Conservation (phyloP, 768 basidiomycete genomes). For the Hydnomerulius pinastri region DNA sequence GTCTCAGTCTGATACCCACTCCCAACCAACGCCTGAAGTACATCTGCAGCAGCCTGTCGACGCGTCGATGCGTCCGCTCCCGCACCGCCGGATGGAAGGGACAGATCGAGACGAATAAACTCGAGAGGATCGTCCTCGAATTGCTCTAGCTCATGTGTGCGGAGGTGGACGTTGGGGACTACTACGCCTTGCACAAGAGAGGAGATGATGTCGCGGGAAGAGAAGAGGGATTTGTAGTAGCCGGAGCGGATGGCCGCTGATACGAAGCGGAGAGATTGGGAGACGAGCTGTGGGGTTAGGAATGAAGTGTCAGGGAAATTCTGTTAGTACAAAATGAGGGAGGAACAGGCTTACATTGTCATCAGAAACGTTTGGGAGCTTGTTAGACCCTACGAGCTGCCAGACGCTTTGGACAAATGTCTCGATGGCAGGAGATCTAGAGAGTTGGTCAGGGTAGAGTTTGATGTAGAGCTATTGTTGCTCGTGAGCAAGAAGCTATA, state of each 20-base stretch:
- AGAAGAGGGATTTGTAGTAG: constrained; percentile 79
- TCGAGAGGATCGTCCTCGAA: constrained; percentile 98
- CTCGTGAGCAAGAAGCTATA: neutral
- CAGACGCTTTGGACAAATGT: constrained; percentile 88
- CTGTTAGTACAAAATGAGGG: neutral
- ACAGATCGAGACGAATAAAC: constrained; percentile 85
- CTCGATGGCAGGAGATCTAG: constrained; percentile 61
- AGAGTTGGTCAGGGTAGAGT: constrained; percentile 77
- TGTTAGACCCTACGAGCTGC: constrained; percentile 73
- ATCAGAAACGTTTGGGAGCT: constrained; percentile 68
- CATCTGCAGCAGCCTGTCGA: constrained; percentile 91
- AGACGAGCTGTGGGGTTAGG: constrained; percentile 62
- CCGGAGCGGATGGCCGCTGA: constrained; percentile 91
- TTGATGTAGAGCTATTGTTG: constrained; percentile 69
- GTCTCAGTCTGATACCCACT: constrained; percentile 80
- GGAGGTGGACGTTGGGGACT: constrained; percentile 87
- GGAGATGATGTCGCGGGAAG: constrained; percentile 76
- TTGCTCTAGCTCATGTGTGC: constrained; percentile 89
- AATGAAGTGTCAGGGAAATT: neutral
- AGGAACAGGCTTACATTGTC: constrained; percentile 57
- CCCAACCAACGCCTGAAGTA: constrained; percentile 87
- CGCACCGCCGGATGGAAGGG: constrained; percentile 53
- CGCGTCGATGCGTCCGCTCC: constrained; percentile 77
- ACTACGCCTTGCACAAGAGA: constrained; percentile 88
- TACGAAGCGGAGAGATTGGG: constrained; percentile 88